Base-by-base conservation (phyloP, 495 filamentous ascomycete genomes). In the Xylaria scruposa region DNA sequence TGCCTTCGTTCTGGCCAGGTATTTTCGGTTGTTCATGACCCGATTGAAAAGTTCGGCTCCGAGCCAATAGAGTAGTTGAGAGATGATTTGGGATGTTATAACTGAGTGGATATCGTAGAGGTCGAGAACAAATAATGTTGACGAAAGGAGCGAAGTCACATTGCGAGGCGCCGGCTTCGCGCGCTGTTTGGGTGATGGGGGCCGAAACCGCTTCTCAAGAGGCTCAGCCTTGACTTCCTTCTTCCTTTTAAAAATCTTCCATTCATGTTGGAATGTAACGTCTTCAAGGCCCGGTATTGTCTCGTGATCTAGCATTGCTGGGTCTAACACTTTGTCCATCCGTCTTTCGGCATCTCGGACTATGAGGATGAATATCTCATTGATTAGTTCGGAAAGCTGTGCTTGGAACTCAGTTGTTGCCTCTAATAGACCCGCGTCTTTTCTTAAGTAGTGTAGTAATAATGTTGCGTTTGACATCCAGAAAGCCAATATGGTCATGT, bases 311-410 rank as follows among this genome's bases (percentile, higher is more conserved):
- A 99, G 87, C 91, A 99, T 96, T 17, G 95, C 94, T 51, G 88
- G 84, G 79, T 98, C 96, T 61, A 99, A 81, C 36, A 97, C 92
- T 80, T 97, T 98, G 82, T 99, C 97, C 87, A 99, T 94, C 53
- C 96, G 90, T 72, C 96, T 88, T 82, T 99, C 97, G n/a, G 96
- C 96, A 79, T 99, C 96, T 74, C 96, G 86, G 71, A 98, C 97
- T 73, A 99, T 97, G n/a, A 98, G 87, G 72, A 98, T 96, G 79
- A 98, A 99, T 40, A 99, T 98, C 79, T 99, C 96, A 76, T 98
- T 98, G 80, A 98, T 93, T 42, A 98, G 85, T 81, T 99, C 96
- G 5, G 94, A 92, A 67, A 99, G 87, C 73, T 98, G 94, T 51
- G 93, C 88, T 81, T 99, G 96, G 72, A 97, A 98, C 68, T 94